Evolutionary conservation across 805 yeast genomes (phyloP).

Genomic region (Pichia nanzhaoensis): DNA sequence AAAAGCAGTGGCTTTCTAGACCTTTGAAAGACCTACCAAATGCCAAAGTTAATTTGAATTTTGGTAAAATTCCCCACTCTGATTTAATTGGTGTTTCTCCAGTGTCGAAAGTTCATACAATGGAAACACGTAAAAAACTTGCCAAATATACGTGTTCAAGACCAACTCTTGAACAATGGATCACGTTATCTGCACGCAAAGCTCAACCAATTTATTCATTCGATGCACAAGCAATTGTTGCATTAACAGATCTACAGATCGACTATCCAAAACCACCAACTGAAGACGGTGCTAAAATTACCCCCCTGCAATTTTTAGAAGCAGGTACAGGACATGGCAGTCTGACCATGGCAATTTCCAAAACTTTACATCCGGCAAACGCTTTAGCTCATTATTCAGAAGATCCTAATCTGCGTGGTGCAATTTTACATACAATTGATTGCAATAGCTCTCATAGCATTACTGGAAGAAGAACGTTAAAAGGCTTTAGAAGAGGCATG

Average conservation of each 20-base stretch:
- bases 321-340: constrained; percentile 56
- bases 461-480: constrained; percentile 36
- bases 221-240: constrained; percentile 43
- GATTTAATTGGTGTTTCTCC: constrained; percentile 35
- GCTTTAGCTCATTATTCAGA: constrained; percentile 22
- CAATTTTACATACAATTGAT: constrained; percentile 42
- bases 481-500: constrained; percentile 37
- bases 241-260: constrained; percentile 40
- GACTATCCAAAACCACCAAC: constrained; percentile 20
- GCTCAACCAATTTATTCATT: constrained; percentile 48
- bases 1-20: constrained; percentile 26
- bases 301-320: constrained; percentile 39
- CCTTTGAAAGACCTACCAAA: constrained; percentile 19
- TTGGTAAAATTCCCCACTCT: constrained; percentile 31
- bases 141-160: constrained; percentile 30
- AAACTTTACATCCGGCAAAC: constrained; percentile 39
- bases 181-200: constrained; percentile 33
- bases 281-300: constrained; percentile 8
- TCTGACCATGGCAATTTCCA: constrained; percentile 37
- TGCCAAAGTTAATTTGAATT: constrained; percentile 16
- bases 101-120: constrained; percentile 24
- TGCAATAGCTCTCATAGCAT: constrained; percentile 33
- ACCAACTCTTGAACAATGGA: constrained; percentile 43
- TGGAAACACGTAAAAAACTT: constrained; percentile 12
- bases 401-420: constrained; percentile 31